These are phyloP conservation scores for Ganoderma leucocontextum DNA, from an alignment of 1,284 basidiomycete species.

Conservation along the genomic window DNA sequence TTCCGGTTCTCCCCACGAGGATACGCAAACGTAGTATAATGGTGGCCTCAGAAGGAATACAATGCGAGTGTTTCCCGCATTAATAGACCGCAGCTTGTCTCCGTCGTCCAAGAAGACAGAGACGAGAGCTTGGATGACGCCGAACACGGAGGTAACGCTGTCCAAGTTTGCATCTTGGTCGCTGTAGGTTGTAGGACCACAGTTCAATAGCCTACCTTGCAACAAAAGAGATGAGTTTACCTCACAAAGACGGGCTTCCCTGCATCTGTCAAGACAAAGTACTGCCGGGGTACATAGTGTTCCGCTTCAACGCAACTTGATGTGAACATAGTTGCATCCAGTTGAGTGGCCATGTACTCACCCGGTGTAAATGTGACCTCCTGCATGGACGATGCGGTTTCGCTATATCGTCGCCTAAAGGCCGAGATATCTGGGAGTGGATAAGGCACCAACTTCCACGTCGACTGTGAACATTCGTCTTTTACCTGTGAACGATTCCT, in stretches of 20 bases:
- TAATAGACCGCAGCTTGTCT: conserved; percentile 84
- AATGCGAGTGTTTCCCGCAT: conserved; percentile 80
- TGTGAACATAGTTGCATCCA: background rate
- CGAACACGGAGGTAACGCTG: conserved; percentile 82
- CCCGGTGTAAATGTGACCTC: conserved; percentile 41
- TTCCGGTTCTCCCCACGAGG: conserved; percentile 93
- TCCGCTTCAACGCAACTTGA: conserved; percentile 39
- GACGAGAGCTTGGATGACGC: conserved; percentile 94
- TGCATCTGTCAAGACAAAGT: conserved; percentile 93
- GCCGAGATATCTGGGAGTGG: conserved; percentile 21
- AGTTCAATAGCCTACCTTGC: background rate
- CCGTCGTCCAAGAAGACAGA: conserved; percentile 89
- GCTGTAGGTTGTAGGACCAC: conserved; percentile 12
- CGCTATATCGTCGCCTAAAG: conserved; percentile 33
- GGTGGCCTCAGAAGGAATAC: conserved; percentile 88
- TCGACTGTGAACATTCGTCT: background rate
- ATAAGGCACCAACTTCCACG: background rate
- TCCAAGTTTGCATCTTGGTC: conserved; percentile 60
- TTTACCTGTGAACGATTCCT: conserved; percentile 43
- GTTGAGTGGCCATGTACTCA: conserved; percentile 17
- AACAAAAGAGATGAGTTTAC: conserved; percentile 48
- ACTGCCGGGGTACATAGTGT: conserved; percentile 74
- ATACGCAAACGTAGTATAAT: conserved; percentile 90
- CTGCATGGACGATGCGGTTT: conserved; percentile 37
- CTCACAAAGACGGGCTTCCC: conserved; percentile 94